A percentile compares a stretch with the other conserved stretches of the same genome.
Conservation (phyloP, 164 flowering plant species). For the Macadamia tetraphylla region DNA sequence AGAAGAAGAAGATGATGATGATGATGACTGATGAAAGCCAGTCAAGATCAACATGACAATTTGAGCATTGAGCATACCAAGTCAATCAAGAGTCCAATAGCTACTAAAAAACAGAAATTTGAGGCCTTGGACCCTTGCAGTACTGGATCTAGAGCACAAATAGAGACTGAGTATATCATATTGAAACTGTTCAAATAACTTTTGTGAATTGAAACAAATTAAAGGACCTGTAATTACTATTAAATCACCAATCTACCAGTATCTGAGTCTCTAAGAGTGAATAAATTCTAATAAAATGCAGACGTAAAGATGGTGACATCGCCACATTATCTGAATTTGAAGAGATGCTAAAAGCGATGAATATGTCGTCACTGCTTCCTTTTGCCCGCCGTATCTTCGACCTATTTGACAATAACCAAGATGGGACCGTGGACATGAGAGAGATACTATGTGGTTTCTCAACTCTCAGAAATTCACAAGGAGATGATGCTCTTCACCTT, state of each 20-base stretch:
- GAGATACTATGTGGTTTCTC: conserved; percentile 72
- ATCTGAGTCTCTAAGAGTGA: neutral
- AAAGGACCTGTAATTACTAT: neutral
- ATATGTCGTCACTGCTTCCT: conserved; percentile 59
- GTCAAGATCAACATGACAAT: neutral
- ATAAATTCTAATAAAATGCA: conserved; percentile 17
- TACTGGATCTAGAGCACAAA: no score
- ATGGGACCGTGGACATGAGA: conserved; percentile 74
- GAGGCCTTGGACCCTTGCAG: no score
- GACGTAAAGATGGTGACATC: conserved; percentile 64
- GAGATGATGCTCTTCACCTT: conserved; percentile 67
- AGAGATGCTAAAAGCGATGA: conserved; percentile 67
- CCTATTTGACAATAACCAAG: conserved; percentile 72
- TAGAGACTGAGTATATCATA: no score
- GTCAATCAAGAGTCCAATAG: neutral
- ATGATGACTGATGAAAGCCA: neutral
- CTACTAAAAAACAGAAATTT: no score
- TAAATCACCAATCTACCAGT: neutral
- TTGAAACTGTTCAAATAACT: no score
- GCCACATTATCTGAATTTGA: conserved; percentile 69
- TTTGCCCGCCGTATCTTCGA: conserved; percentile 65
- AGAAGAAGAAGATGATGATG: no score
- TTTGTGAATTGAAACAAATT: no score
- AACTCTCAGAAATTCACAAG: conserved; percentile 55
- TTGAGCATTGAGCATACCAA: neutral